These are phyloP conservation scores for Immersiporthe knoxdaviesiana DNA, from an alignment of 2,329 filamentous ascomycete species.

Conservation along the genomic window DNA sequence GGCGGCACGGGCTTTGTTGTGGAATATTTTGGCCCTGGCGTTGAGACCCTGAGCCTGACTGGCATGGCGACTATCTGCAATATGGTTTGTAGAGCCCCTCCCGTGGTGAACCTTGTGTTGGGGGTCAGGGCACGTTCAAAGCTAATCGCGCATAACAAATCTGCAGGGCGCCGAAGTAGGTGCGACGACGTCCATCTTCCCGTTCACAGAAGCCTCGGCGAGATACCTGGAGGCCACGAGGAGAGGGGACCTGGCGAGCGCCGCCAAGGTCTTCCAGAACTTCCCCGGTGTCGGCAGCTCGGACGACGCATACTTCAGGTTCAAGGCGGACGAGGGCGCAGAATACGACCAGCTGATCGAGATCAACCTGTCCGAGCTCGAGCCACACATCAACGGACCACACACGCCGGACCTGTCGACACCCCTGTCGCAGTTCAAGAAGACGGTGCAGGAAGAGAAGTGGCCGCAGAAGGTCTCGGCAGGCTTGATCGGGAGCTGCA, in stretches of 20 bases:
- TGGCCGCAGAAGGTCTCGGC: slow-evolving; percentile 94
- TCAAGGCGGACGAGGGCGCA: slow-evolving; percentile 78
- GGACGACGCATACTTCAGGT: slow-evolving; percentile 60
- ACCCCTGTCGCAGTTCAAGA: slow-evolving; percentile 86
- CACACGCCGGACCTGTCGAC: slow-evolving; percentile 96
- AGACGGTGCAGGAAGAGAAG: slow-evolving; percentile 77
- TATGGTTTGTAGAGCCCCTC: slow-evolving; percentile 61
- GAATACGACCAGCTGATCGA: slow-evolving; percentile 90
- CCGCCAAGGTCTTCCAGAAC: slow-evolving; percentile 63
- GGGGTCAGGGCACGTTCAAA: background rate
- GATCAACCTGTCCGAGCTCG: slow-evolving; percentile 86
- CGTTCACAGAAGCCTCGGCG: slow-evolving; percentile 81
- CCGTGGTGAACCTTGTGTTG: background rate
- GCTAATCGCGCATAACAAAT: background rate
- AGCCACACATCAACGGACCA: slow-evolving; percentile 96
- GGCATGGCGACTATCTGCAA: slow-evolving; percentile 93
- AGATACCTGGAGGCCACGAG: slow-evolving; percentile 88
- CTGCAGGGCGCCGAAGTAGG: slow-evolving; percentile 70
- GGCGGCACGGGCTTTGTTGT: slow-evolving; percentile 94
- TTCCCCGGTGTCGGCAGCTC: slow-evolving; percentile 50
- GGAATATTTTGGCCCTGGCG: slow-evolving; percentile 87
- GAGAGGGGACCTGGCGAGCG: slow-evolving; percentile 69
- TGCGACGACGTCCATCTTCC: slow-evolving; percentile 95
- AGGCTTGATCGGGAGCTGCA: slow-evolving; percentile 95
- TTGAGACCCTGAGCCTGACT: slow-evolving; percentile 85